A percentile compares a stretch with the other conserved stretches of the same genome.
Conservation (phyloP, 2,329 filamentous ascomycete species). For the Exserohilum rostratum region DNA sequence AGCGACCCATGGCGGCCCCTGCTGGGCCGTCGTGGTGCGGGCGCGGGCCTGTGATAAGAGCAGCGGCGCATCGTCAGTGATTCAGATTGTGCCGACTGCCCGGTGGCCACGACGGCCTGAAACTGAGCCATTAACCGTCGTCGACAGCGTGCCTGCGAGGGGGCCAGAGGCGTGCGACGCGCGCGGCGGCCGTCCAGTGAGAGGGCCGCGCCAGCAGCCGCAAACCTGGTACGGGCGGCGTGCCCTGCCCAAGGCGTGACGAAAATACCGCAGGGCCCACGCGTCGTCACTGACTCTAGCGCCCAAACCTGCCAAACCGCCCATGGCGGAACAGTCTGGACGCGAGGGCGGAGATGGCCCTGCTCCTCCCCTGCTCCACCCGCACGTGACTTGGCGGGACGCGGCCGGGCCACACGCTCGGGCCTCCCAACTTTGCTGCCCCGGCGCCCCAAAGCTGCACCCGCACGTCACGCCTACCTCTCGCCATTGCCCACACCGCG, state of each 20-base stretch:
- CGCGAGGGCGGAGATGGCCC: conserved; percentile 6
- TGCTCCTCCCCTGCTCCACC: too few relatives aligned
- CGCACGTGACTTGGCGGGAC: conserved; percentile 16
- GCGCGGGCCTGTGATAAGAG: conserved; percentile 2
- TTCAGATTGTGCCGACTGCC: conserved; percentile 6
- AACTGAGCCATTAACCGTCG: background rate
- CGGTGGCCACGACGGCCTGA: background rate
- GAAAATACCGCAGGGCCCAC: conserved; percentile 23
- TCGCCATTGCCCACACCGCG: conserved; percentile 10
- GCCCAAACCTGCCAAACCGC: too few relatives aligned
- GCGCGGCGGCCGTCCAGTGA: background rate
- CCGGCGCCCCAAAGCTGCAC: too few relatives aligned
- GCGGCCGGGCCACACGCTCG: conserved; percentile 6
- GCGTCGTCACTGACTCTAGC: conserved; percentile 15
- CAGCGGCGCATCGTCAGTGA: conserved; percentile 3
- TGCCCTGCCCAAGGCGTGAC: conserved; percentile 3
- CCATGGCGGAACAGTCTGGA: conserved; percentile 16
- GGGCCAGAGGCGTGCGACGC: conserved; percentile 1
- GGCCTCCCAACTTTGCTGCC: conserved; percentile 9
- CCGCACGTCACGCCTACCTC: conserved; percentile 32
- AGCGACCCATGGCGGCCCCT: too few relatives aligned
- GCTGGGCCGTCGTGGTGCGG: too few relatives aligned
- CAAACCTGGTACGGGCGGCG: background rate
- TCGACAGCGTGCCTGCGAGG: background rate
- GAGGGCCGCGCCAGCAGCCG: background rate